Percentiles rank a stretch among this genome's conserved stretches.
Evolutionary conservation across 176 grass and related monocot species (phyloP).

Genomic region (Triticum timopheevii): DNA sequence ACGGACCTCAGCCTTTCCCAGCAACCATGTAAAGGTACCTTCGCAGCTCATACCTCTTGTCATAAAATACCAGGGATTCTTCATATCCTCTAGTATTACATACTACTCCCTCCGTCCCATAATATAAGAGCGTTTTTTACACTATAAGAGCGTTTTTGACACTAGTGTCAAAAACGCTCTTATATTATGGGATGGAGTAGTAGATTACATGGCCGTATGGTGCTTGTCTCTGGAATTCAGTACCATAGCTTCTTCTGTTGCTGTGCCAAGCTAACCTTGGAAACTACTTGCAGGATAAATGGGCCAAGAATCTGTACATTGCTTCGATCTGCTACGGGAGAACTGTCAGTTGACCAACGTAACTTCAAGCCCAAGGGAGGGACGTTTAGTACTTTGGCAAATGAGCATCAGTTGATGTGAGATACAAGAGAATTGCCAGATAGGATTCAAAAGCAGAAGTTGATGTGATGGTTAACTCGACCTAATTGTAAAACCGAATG

Average conservation of each 20-base stretch:
- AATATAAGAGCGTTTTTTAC: no score
- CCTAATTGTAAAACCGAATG: constrained; percentile 39
- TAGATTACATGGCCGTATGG: neutral
- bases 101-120: neutral
- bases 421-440: neutral
- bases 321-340: constrained; percentile 81
- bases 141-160: no score
- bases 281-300: constrained; percentile 60
- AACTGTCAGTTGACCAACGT: constrained; percentile 60
- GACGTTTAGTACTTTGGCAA: neutral
- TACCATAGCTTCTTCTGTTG: neutral
- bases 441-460: constrained; percentile 21
- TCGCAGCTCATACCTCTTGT: neutral
- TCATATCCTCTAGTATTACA: neutral
- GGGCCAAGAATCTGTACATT: constrained; percentile 88
- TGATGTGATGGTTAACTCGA: constrained; percentile 3
- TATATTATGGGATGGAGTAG: no score
- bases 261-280: constrained; percentile 15
- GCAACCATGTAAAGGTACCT: constrained; percentile 83
- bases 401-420: constrained; percentile 1
- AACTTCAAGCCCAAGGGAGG: constrained; percentile 12
- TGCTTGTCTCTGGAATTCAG: neutral
- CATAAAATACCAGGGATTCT: neutral
- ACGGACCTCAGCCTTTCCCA: constrained; percentile 82
- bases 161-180: no score